phyloP scores from a whole-genome alignment of 495 filamentous ascomycete genomes.

The Massariosphaeria phaeospora region DNA sequence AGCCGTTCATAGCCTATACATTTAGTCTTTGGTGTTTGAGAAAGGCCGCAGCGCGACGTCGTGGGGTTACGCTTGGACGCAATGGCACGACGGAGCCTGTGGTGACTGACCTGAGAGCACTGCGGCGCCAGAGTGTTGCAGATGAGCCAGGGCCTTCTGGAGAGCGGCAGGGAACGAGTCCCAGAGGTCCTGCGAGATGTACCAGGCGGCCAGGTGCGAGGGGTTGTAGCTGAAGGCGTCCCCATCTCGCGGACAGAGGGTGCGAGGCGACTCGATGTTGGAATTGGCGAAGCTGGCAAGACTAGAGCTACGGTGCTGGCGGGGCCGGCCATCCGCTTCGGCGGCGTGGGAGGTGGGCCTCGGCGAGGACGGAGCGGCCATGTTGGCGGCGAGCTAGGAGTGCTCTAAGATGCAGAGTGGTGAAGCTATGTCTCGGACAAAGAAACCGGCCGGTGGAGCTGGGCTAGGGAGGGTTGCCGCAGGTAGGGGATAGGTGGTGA shows the following conservation, averaged over 20 bases:
- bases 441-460: no score
- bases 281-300: not conserved
- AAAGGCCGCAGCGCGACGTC: not conserved
- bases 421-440: no score
- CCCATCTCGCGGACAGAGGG: conserved; percentile 28
- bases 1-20: conserved; percentile 25
- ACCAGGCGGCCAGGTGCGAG: conserved; percentile 28
- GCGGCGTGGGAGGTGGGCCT: conserved; percentile 7
- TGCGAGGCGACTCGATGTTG: conserved; percentile 24
- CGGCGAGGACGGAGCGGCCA: conserved; percentile 7
- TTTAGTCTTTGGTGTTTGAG: not conserved
- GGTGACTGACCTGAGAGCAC: conserved; percentile 26
- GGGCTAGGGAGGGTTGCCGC: no score
- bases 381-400: conserved; percentile 5
- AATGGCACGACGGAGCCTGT: not conserved
- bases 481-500: no score
- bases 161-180: conserved; percentile 25
- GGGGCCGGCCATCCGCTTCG: not conserved
- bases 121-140: conserved; percentile 36
- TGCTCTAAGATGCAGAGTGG: no score
- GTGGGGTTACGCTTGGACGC: not conserved
- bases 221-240: conserved; percentile 38
- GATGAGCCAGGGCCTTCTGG: conserved; percentile 9
- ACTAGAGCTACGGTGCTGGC: conserved; percentile 1
- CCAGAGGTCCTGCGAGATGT: conserved; percentile 29